Evolutionary conservation across 257 asterid species (phyloP), one percentile per base, ranked within the genome.

Genomic region (Coffea canephora): DNA sequence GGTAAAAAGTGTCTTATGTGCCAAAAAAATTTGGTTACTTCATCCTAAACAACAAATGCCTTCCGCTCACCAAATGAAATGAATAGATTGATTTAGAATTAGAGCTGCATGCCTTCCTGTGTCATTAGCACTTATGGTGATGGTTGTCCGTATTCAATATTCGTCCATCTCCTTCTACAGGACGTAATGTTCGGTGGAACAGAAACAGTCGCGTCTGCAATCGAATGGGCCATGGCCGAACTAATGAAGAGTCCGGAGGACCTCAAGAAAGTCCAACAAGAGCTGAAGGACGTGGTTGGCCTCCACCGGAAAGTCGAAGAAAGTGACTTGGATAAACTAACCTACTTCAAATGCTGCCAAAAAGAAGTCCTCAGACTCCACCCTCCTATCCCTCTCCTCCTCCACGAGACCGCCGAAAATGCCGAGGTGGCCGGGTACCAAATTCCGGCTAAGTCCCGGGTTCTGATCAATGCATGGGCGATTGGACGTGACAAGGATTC

Each of bases 111-210:
- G 0, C 25, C 16, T 25, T n/a, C 15, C 19, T 36, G 15, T 55
- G 25, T 19, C 64, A 55, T 16, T 31, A 39, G 5, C 43, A 1
- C 41, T 57, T 21, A 45, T 12, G n/a, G 50, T 71, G 27, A 65
- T 76, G 46, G 36, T 64, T 12, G 55, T 70, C 19, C 27, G 8
- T 4, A 16, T 11, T 27, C 46, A 7, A 18, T 16, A 52, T 27
- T 48, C 27, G 61, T 81, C 8, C 27, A 61, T 81, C 8, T 5
- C 15, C 23, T 3, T 76, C 48, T 69, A 57, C 85, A 94, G 98
- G 97, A 94, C 41, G 97, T 94, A 0, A 92, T 94, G 98, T 94
- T 94, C 27, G 98, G 98, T 67, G 98, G 97, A 68, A 94, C 98
- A 2, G 98, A 92, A 64, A 94, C 98, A 0, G 98, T 94, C 1